Conservation (phyloP, 331 rosid species). For the Telfairia occidentalis region DNA sequence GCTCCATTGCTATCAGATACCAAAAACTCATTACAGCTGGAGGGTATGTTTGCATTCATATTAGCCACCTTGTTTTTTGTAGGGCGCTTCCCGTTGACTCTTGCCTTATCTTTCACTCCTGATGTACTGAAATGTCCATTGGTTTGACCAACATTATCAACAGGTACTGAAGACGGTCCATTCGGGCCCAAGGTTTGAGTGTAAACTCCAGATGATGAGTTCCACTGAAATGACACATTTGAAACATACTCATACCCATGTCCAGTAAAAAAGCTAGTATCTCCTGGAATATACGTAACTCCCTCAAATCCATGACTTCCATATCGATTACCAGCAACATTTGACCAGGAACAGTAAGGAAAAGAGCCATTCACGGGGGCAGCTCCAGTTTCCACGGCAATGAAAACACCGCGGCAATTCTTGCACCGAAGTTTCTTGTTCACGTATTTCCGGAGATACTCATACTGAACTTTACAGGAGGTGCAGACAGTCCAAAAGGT, state of each 20-base stretch:
- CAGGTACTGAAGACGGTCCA: conserved; percentile 38
- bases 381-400: conserved; percentile 85
- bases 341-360: conserved; percentile 79
- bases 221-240: conserved; percentile 76
- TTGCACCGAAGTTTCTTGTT: conserved; percentile 97
- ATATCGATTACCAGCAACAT: conserved; percentile 63
- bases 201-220: conserved; percentile 37
- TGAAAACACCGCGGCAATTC: conserved; percentile 83
- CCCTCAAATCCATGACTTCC: conserved; percentile 69
- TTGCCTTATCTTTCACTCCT: conserved; percentile 46
- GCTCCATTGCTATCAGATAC: conserved; percentile 35
- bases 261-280: conserved; percentile 42
- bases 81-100: conserved; percentile 42
- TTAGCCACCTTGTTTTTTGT: conserved; percentile 28
- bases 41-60: conserved; percentile 26
- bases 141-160: conserved; percentile 40
- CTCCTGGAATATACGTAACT: conserved; percentile 61
- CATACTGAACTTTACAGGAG: conserved; percentile 92
- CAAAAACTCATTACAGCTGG: conserved; percentile 29
- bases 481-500: conserved; percentile 99
- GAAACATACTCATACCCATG: conserved; percentile 69
- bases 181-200: conserved; percentile 46
- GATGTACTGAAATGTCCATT: conserved; percentile 52
- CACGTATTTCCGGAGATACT: conserved; percentile 93
- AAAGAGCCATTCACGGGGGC: conserved; percentile 92